Evolutionary conservation across 805 yeast species (phyloP).

Genomic region (Kazachstania taianensis): DNA sequence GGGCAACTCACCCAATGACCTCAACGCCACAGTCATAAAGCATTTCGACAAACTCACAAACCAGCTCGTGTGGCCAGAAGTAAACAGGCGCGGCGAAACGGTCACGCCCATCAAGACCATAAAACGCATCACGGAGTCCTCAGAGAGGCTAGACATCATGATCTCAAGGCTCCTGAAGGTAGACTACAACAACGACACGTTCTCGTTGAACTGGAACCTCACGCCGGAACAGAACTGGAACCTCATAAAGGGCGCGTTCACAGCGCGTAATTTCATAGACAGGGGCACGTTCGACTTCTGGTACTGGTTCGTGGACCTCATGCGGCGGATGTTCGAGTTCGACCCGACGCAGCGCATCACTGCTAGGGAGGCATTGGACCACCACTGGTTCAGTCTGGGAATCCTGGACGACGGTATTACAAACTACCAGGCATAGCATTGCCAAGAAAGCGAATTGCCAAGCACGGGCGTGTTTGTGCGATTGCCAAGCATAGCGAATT

Average conservation of each 20-base stretch:
- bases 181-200: conserved; percentile 20
- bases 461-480: too few relatives aligned
- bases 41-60: conserved; percentile 21
- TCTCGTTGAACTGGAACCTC: conserved; percentile 24
- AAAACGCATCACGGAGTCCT: conserved; percentile 22
- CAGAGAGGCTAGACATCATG: conserved; percentile 25
- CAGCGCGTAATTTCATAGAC: conserved; percentile 24
- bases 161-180: conserved; percentile 21
- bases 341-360: conserved; percentile 66
- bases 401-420: conserved; percentile 45
- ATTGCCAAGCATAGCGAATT: too few relatives aligned
- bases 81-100: conserved; percentile 20
- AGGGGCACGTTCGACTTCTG: conserved; percentile 67
- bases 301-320: conserved; percentile 68
- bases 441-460: too few relatives aligned
- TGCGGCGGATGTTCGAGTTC: conserved; percentile 53
- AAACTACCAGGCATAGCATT: too few relatives aligned
- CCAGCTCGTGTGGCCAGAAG: conserved; percentile 26
- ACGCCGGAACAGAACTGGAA: conserved; percentile 26
- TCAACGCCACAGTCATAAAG: conserved; percentile 24
- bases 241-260: conserved; percentile 8
- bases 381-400: conserved; percentile 71
- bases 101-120: conserved; percentile 24
- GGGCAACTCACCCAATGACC: conserved; percentile 27
- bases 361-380: conserved; percentile 66